These are phyloP conservation scores for Entomortierella beljakovae DNA, from an alignment of 192 early-diverging fungal species.

Conservation along the genomic window DNA sequence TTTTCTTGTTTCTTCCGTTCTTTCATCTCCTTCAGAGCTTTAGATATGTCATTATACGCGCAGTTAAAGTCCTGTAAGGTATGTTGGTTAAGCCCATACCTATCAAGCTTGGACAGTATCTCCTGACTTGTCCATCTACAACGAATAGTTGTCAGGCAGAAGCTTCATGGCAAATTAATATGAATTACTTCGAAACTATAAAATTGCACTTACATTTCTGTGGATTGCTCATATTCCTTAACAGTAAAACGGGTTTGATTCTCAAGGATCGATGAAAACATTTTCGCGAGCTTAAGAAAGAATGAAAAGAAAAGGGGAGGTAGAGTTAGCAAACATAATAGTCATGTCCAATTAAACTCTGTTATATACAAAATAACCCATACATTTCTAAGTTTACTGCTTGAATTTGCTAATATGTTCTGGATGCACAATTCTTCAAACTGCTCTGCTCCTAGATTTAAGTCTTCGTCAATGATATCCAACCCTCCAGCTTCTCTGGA, in stretches of 20 bases:
- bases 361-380: no score
- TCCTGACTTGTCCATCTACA: slow-evolving; percentile 31
- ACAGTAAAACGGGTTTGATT: slow-evolving; percentile 21
- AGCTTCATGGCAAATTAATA: no score
- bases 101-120: not conserved
- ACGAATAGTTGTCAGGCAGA: not conserved
- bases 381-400: slow-evolving; percentile 12
- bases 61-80: slow-evolving; percentile 9
- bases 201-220: slow-evolving; percentile 15
- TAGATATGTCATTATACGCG: slow-evolving; percentile 24
- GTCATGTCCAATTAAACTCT: no score
- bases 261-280: slow-evolving; percentile 9
- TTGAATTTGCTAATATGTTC: not conserved
- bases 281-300: slow-evolving; percentile 9
- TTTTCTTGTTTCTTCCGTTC: slow-evolving; percentile 26
- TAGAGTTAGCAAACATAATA: no score
- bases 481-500: slow-evolving; percentile 33
- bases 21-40: slow-evolving; percentile 29
- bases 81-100: slow-evolving; percentile 7
- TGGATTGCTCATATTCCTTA: slow-evolving; percentile 21
- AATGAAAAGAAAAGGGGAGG: not conserved
- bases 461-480: slow-evolving; percentile 11
- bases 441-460: not conserved
- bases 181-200: not conserved
- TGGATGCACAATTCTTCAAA: slow-evolving; percentile 13